These are phyloP conservation scores for Begonia fuchsioides DNA, from an alignment of 306 rosid genomes.

Conservation along the genomic window DNA sequence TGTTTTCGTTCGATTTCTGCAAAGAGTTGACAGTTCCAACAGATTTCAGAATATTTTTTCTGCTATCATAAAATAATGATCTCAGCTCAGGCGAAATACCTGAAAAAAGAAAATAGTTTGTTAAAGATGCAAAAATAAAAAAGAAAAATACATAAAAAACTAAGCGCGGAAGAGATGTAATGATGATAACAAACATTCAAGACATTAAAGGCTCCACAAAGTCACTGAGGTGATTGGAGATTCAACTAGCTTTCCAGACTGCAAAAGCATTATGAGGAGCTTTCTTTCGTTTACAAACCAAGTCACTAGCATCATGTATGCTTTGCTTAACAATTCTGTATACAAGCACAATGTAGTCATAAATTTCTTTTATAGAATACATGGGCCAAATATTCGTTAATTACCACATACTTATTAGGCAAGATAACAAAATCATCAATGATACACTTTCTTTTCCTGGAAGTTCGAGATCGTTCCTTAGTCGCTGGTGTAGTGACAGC, in stretches of 20 bases:
- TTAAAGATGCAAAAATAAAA: not conserved
- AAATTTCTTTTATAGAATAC: not conserved
- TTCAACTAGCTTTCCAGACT: slow-evolving; percentile 19
- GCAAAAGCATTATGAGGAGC: slow-evolving; percentile 17
- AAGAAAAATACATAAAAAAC: not conserved
- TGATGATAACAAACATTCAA: slow-evolving; percentile 33
- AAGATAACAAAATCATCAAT: slow-evolving; percentile 33
- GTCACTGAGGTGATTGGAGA: slow-evolving; percentile 20
- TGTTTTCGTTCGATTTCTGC: not conserved
- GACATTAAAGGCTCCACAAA: slow-evolving; percentile 46
- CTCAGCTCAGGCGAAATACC: slow-evolving; percentile 34
- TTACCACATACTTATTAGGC: slow-evolving; percentile 40
- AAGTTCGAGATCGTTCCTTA: slow-evolving; percentile 21
- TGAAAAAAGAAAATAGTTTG: slow-evolving; percentile 14
- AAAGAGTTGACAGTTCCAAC: not conserved
- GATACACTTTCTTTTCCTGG: slow-evolving; percentile 47
- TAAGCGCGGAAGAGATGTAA: not conserved
- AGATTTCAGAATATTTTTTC: slow-evolving; percentile 18
- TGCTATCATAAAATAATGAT: slow-evolving; percentile 22
- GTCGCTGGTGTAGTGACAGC: slow-evolving; percentile 42
- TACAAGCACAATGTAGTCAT: not conserved
- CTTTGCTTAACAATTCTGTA: slow-evolving; percentile 41
- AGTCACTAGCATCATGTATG: slow-evolving; percentile 33
- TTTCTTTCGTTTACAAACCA: slow-evolving; percentile 40
- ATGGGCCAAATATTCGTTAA: not conserved